Percentiles rank a stretch among this genome's conserved stretches.
Evolutionary conservation across 306 rosid genomes (phyloP).

Genomic region (Gastrolobium bilobum): DNA sequence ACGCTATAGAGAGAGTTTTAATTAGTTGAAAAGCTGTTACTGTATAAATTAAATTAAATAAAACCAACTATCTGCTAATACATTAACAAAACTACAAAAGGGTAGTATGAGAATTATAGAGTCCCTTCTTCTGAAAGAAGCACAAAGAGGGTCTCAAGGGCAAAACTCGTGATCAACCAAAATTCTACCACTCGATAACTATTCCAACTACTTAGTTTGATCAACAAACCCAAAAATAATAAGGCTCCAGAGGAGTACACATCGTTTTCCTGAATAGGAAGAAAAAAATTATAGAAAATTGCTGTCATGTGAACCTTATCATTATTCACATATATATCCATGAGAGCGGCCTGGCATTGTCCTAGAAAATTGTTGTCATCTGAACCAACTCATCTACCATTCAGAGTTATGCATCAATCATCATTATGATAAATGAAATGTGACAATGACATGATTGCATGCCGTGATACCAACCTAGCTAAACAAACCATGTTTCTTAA

Average conservation of each 20-base stretch:
- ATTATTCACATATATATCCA: neutral
- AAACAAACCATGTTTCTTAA: neutral
- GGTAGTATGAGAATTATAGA: neutral
- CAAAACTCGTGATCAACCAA: neutral
- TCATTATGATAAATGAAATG: neutral
- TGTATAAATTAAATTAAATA: neutral
- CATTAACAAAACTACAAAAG: neutral
- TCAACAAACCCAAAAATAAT: neutral
- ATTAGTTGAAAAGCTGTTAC: neutral
- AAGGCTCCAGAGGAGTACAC: neutral
- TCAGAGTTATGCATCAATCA: neutral
- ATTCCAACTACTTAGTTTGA: neutral
- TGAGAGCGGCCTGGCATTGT: neutral
- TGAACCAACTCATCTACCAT: slow-evolving; percentile 33
- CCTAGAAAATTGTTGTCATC: slow-evolving; percentile 12
- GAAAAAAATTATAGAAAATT: neutral
- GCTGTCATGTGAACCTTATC: neutral
- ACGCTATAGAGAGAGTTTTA: neutral
- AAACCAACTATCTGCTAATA: neutral
- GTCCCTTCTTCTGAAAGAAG: neutral
- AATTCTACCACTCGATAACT: neutral
- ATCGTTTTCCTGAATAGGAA: neutral
- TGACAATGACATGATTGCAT: slow-evolving; percentile 29
- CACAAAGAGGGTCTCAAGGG: neutral
- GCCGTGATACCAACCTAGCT: slow-evolving; percentile 2